Evolutionary conservation across 345 rosid genomes (phyloP), one percentile per base, ranked within the genome.

Genomic region (Arabis alpina): DNA sequence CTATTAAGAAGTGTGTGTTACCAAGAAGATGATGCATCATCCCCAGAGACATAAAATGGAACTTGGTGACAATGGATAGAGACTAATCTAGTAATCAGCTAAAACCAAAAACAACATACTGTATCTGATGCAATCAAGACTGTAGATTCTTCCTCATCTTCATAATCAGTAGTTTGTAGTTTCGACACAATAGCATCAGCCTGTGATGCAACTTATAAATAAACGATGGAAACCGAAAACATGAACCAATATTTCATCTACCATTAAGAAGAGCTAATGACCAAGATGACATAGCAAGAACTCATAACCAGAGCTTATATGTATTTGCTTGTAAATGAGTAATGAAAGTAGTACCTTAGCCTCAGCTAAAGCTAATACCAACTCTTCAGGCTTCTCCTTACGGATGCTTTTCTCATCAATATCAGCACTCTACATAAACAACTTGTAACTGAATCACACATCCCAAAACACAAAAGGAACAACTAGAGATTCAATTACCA

Each of bases 291-390:
- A n/a, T n/a, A n/a, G n/a, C n/a, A n/a, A n/a, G n/a, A n/a, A n/a
- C n/a, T n/a, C n/a, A n/a, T n/a, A 19, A 19, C 23, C 23, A 28
- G 4, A 28, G 32, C 5, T 9, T 9, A 56, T 52, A 19, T 12
- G 7, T 32, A 32, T 32, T 32, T 48, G 43, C 7, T 64, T 58
- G 12, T 49, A 36, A 39, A n/a, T 15, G n/a, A 50, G 1, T 13
- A 37, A 25, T 28, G 9, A 27, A 54, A 41, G 42, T 32, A 28
- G 53, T 50, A 80, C 98, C 97, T 93, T 91, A 24, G 97, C 98
- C 82, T 93, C 96, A 41, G 98, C 98, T 61, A 93, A 81, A 71
- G 96, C 86, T 80, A 86, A 79, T 13, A 91, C 97, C 81, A 93
- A 80, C 27, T 93, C 96, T 67, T 91, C 96, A 3, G 97, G 97